Evolutionary conservation across 2,329 filamentous ascomycete genomes (phyloP).

Genomic region (Scytalidium lignicola): DNA sequence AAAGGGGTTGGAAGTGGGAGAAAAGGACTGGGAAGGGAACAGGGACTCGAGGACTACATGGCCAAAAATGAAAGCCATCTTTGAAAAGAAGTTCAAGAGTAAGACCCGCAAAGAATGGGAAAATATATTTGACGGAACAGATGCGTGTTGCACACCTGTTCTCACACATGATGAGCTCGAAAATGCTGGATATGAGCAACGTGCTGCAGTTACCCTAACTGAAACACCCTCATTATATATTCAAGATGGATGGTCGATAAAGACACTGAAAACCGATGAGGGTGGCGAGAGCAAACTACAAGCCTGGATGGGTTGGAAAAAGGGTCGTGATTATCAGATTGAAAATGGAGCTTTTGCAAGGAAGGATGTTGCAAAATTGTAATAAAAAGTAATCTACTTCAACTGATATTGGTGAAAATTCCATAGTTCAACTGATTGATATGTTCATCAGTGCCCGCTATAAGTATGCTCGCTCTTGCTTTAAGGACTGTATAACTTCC

Average conservation of each 20-base stretch:
- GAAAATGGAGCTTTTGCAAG: conserved; percentile 54
- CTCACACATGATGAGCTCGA: conserved; percentile 68
- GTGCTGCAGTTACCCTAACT: conserved; percentile 63
- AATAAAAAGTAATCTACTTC: too few relatives aligned
- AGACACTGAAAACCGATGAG: conserved; percentile 54
- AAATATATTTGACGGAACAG: conserved; percentile 73
- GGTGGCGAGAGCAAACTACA: conserved; percentile 62
- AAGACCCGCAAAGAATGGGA: conserved; percentile 77
- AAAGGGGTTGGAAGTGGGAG: conserved; percentile 54
- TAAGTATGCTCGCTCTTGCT: too few relatives aligned
- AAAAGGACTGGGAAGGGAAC: conserved; percentile 41
- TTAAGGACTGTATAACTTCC: too few relatives aligned
- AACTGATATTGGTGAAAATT: too few relatives aligned
- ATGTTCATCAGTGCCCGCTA: too few relatives aligned
- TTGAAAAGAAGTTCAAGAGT: conserved; percentile 57
- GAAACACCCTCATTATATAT: conserved; percentile 65
- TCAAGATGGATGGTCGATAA: conserved; percentile 62
- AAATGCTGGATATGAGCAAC: conserved; percentile 59
- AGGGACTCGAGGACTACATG: conserved; percentile 59
- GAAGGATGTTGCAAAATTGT: too few relatives aligned
- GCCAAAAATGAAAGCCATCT: conserved; percentile 55
- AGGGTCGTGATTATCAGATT: conserved; percentile 66
- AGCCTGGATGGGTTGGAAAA: conserved; percentile 73
- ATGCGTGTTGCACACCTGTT: conserved; percentile 82
- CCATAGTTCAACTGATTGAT: too few relatives aligned